Base-by-base conservation (phyloP, 768 basidiomycete species). In the Hebeloma cylindrosporum region DNA sequence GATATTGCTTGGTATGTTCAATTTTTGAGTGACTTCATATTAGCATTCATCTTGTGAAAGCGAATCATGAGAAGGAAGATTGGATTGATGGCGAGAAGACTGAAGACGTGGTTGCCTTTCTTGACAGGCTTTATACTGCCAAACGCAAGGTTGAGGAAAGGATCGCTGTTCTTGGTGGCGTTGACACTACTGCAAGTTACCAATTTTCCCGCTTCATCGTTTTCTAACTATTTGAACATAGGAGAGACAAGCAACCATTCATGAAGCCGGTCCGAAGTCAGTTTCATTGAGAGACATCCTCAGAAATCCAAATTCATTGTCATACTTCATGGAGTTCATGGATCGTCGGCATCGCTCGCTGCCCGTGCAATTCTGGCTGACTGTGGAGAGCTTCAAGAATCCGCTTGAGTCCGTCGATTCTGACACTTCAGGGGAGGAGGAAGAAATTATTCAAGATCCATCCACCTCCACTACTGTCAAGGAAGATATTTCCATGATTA, bases 241-340 rank as follows among this genome's bases (percentile, higher is more conserved):
- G 36, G 37, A 79, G 71, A 66, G 64, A 43, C 70, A 69, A 47
- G 58, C 70, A 35, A 54, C 67, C 20, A 62, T 68, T 48, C 64
- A 70, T 32, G 82, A 82, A 38, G 47, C 70, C 1, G 59, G 58
- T 29, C 58, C 67, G 16, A 72, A 78, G 32, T 70, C 78, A 8
- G 65, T 88, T 17, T 72, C 78, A 0, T 73, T 95, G 3, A 79
- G 88, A 28, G 87, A 92, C 40, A 77, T 98, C 39, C 79, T 99
- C 3, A 72, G 83, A 17, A 93, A 92, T 54, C 94, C 95, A 0
- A 86, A 83, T 27, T 92, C 93, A 0, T 76, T 98, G 2, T 92
- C 90, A 2, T 95, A 96, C 62, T 90, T 95, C 68, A 93, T 97
- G 85, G 96, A 99, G 69, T 96, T 91, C 57, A 94, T 97, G 91